Conservation (phyloP, 2,329 filamentous ascomycete genomes). For the Lecanicillium sp. region DNA sequence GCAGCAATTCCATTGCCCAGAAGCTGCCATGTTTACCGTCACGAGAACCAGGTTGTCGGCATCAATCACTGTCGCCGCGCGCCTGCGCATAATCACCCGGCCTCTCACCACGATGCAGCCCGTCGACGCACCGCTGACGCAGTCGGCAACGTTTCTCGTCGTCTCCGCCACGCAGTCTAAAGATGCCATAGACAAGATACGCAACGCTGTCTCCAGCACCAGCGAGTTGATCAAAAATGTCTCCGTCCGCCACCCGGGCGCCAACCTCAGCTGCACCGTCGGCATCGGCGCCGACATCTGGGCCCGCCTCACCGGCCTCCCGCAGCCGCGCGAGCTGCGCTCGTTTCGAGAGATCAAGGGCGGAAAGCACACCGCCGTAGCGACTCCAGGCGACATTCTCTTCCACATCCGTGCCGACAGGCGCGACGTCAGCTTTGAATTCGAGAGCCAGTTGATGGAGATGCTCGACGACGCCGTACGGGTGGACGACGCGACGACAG, state of each 20-base stretch:
- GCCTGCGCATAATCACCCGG: too few relatives aligned
- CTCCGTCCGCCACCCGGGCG: constrained; percentile 42
- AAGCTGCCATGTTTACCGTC: too few relatives aligned
- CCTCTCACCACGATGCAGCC: constrained; percentile 23
- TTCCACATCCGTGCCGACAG: constrained; percentile 54
- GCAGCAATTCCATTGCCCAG: too few relatives aligned
- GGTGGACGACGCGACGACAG: constrained; percentile 47
- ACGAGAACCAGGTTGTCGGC: too few relatives aligned
- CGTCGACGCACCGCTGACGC: constrained; percentile 46
- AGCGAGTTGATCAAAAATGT: constrained; percentile 46
- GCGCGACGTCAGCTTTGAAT: constrained; percentile 52
- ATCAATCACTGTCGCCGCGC: neutral
- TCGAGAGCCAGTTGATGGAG: constrained; percentile 49
- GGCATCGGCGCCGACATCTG: constrained; percentile 48
- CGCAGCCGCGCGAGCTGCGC: constrained; percentile 45
- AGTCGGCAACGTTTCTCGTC: constrained; percentile 48
- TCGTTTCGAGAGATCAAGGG: constrained; percentile 44
- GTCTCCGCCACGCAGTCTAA: constrained; percentile 32
- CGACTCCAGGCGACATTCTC: constrained; percentile 50
- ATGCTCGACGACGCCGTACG: constrained; percentile 39
- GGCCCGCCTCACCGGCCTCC: constrained; percentile 38
- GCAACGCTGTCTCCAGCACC: constrained; percentile 38
- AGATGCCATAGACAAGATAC: constrained; percentile 34
- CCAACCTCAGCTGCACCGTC: constrained; percentile 44
- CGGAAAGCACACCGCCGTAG: constrained; percentile 42